Evolutionary conservation across 75 land plant species (phyloP).

Genomic region (Cryptomeria japonica): DNA sequence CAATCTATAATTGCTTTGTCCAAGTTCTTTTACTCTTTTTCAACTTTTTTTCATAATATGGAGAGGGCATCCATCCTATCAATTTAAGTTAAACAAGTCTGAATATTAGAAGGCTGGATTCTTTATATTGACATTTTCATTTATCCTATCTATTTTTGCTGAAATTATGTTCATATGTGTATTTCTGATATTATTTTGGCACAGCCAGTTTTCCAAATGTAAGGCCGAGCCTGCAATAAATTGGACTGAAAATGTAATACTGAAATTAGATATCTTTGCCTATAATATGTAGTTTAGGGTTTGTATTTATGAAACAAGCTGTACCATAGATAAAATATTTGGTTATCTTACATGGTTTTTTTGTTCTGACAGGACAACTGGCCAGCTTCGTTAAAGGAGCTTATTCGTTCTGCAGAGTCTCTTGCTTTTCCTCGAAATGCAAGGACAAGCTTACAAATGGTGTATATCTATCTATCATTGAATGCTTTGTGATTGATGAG

Average conservation of each 20-base stretch:
- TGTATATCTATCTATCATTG: background rate
- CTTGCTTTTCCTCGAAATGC: conserved; percentile 49
- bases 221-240: background rate
- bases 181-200: background rate
- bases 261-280: background rate
- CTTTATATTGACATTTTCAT: background rate
- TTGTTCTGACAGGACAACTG: conserved; percentile 45
- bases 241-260: background rate
- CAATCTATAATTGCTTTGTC: background rate
- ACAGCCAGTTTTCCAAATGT: background rate
- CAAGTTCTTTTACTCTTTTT: background rate
- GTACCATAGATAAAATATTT: background rate
- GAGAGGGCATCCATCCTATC: background rate
- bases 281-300: background rate
- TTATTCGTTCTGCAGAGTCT: conserved; percentile 36
- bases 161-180: background rate
- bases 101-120: background rate
- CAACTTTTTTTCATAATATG: background rate
- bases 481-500: conserved; percentile 1
- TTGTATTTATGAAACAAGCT: background rate
- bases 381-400: conserved; percentile 60
- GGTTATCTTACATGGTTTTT: background rate
- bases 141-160: background rate
- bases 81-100: background rate
- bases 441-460: conserved; percentile 10